Base-by-base conservation (phyloP, 2,329 filamentous ascomycete species). In the Moelleriella libera region DNA sequence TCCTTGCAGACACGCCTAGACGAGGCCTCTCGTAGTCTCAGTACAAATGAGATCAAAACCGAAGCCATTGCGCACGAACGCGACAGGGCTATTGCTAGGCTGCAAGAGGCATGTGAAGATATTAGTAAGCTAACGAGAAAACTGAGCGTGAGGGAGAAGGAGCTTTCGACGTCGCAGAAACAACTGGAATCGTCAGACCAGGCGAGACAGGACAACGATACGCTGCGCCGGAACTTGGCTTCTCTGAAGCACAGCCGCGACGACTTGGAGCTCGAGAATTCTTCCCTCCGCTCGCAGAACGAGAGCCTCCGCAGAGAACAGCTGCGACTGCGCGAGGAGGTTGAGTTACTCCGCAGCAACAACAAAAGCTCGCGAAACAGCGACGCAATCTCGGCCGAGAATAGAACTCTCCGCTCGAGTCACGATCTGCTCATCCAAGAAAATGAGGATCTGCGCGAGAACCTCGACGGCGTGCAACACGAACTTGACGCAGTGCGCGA, bases 41-140 rank as follows among this genome's bases (percentile, higher is more conserved):
- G 73, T 50, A 69, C 78, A n/a, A 70, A 74, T 37, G 78, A 83
- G 45, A 78, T 80, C 46, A 74, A 80, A 51, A 79, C 75, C 49
- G 76, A 82, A 51, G 74, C 78, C 4, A 63, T 84, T 41, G 70
- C 71, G 3, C 70, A 75, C 31, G 83, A 86, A 60, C 74, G 80
- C 31, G 81, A 85, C 53, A 76, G 78, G 44, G 74, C 82, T 39
- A 68, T 83, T 45, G 72, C 71, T 46, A 80, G 82, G 55, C 68
- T 82, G 5, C 75, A 76, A 30, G 70, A 78, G 45, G 79, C 79
- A 5, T 80, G 76, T 41, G 69, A 73, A 44, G 77, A 75, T 34
- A 75, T 76, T 53, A 75, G 70, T 53, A 69, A 70, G 49, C 63
- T 70, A 30, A 70, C 68, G 37, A 60, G 64, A 21, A 68, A 68